Evolutionary conservation across 768 basidiomycete genomes (phyloP), one percentile per base, ranked within the genome.

Genomic region (Mycena kentingensis): DNA sequence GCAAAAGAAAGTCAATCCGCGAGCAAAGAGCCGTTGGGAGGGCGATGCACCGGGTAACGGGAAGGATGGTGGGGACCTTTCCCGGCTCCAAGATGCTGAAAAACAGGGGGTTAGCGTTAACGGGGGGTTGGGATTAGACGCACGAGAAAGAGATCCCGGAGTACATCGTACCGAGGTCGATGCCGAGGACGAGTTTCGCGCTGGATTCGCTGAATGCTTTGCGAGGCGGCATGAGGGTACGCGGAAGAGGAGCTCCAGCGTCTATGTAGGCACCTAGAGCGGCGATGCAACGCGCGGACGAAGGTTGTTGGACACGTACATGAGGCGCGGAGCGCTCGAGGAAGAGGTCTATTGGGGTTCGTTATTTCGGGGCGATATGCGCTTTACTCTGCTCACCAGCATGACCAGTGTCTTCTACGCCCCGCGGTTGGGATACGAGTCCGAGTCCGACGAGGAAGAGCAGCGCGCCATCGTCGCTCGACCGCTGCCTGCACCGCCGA

Each of bases 91-190:
- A 32, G 2, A 57, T 61, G 46, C 65, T 49, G 45, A 1, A 24
- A 61, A 52, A 2, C n/a, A 50, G 61, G 26, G 60, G 57, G 6
- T 65, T 13, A 29, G 22, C 41, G 46, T 18, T 10, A 34, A 8
- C 3, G 4, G 13, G 32, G n/a, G 15, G 6, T 29, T 3, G 2
- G 28, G 26, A 19, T 6, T 19, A 15, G 5, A 36, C 48, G 18
- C 32, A 58, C 53, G 43, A 51, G 50, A 74, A 76, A 2, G 70
- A 72, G 5, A 76, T 65, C 2, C 74, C 74, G 36, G 72, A 70
- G 50, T 64, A 76, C 16, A 75, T 76, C 0, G 74, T 76, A 3
- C 74, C 73, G 4, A 76, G 60, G 41, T 76, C 74, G 43, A 76
- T 68, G 0, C 69, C 71, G 7, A 76, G 59, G 42, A 76, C 69